Evolutionary conservation across 441 rosid species (phyloP).

Genomic region (Cnidoscolus chayamansa): DNA sequence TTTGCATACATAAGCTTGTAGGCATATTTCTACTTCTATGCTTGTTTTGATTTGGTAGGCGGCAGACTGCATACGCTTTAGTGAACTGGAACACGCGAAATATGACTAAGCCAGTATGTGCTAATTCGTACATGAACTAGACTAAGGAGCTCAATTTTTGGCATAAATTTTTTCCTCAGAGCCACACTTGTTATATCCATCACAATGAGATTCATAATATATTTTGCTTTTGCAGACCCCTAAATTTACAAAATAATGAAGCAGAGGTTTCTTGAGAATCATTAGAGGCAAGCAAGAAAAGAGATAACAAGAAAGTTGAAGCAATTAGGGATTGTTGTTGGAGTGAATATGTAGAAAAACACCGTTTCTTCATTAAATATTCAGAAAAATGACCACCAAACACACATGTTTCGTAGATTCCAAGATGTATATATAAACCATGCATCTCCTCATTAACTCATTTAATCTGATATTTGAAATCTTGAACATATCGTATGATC

Average conservation of each 20-base stretch:
- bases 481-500: background rate
- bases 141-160: background rate
- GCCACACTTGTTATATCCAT: background rate
- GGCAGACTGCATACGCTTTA: background rate
- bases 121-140: background rate
- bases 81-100: background rate
- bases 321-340: background rate
- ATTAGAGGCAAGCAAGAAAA: background rate
- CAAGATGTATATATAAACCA: background rate
- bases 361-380: background rate
- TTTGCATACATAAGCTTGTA: background rate
- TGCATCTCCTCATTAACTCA: background rate
- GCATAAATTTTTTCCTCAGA: background rate
- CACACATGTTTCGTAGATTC: background rate
- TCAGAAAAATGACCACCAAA: background rate
- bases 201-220: background rate
- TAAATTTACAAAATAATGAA: background rate
- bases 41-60: background rate
- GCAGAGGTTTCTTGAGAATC: conserved; percentile 5
- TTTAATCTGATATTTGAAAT: background rate
- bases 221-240: conserved; percentile 12
- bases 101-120: background rate
- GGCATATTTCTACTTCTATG: background rate
- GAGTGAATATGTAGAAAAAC: background rate
- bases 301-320: background rate